Evolutionary conservation across 495 filamentous ascomycete genomes (phyloP).

Genomic region (Ascodesmis nigricans): DNA sequence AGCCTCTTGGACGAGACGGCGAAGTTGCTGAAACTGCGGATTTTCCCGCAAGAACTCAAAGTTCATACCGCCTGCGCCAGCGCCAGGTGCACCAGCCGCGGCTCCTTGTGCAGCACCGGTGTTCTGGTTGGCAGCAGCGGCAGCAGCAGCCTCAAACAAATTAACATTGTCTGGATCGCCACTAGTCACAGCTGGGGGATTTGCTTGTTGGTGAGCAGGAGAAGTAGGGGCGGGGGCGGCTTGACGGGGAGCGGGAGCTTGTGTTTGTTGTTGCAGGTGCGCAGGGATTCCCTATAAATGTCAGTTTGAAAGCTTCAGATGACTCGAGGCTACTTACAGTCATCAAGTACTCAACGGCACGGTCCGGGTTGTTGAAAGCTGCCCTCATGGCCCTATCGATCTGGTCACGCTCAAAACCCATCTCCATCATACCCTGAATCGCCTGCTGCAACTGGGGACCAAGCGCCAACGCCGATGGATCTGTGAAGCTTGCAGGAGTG

Average conservation of each 20-base stretch:
- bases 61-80: slow-evolving; percentile 38
- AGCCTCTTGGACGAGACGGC: slow-evolving; percentile 89
- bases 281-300: slow-evolving; percentile 72
- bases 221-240: slow-evolving; percentile 22
- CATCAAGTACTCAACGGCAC: slow-evolving; percentile 86
- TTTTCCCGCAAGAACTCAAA: slow-evolving; percentile 93
- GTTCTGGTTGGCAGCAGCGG: slow-evolving; percentile 34
- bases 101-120: slow-evolving; percentile 32
- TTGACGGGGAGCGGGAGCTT: slow-evolving; percentile 19
- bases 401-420: slow-evolving; percentile 74
- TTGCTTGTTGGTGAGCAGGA: slow-evolving; percentile 21
- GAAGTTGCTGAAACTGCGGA: slow-evolving; percentile 89
- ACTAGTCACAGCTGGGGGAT: slow-evolving; percentile 22
- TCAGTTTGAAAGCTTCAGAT: slow-evolving; percentile 1
- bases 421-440: slow-evolving; percentile 88
- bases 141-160: slow-evolving; percentile 61
- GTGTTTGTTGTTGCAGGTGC: slow-evolving; percentile 41
- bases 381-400: slow-evolving; percentile 89
- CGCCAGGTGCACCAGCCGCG: slow-evolving; percentile 31
- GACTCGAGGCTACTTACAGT: slow-evolving; percentile 34
- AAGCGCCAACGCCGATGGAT: slow-evolving; percentile 63
- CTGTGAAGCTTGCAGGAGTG: slow-evolving; percentile 34
- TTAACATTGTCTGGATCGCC: slow-evolving; percentile 55
- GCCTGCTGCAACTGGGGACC: slow-evolving; percentile 60
- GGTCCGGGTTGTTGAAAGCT: slow-evolving; percentile 88